Evolutionary conservation across 257 asterid species (phyloP).

Genomic region (Ilex aquifolium): DNA sequence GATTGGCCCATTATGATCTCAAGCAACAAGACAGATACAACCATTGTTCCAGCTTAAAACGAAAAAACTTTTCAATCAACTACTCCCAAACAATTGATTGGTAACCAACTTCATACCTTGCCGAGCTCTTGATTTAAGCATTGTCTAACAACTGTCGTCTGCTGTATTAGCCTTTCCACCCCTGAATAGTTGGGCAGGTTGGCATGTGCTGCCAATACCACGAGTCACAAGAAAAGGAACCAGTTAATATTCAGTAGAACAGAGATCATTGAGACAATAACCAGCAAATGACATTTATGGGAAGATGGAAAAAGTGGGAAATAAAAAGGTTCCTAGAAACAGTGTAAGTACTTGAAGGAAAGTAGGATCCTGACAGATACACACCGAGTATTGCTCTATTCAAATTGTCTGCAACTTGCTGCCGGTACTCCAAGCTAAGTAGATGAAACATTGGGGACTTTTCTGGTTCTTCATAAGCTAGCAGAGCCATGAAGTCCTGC

Average conservation of each 20-base stretch:
- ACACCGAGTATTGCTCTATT: conserved; percentile 84
- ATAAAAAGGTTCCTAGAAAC: neutral
- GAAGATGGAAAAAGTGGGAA: neutral
- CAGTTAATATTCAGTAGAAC: neutral
- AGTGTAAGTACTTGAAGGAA: neutral
- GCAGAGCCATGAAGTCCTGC: conserved; percentile 81
- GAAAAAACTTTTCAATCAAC: neutral
- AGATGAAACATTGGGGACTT: conserved; percentile 91
- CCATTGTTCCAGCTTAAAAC: neutral
- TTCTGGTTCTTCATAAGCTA: conserved; percentile 93
- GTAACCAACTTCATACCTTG: conserved; percentile 56
- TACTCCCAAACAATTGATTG: conserved; percentile 8
- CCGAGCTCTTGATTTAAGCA: conserved; percentile 62
- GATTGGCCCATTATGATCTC: neutral
- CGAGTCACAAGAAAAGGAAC: conserved; percentile 2
- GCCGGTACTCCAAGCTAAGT: conserved; percentile 65
- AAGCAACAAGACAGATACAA: neutral
- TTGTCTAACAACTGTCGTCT: conserved; percentile 67
- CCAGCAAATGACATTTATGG: neutral
- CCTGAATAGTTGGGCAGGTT: conserved; percentile 69
- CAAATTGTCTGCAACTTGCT: conserved; percentile 75
- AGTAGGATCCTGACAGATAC: neutral
- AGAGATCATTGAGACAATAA: conserved; percentile 1
- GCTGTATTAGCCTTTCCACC: conserved; percentile 79
- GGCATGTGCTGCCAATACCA: conserved; percentile 49